Evolutionary conservation across 2,329 filamentous ascomycete genomes (phyloP).

Genomic region (Cadophora luteo-olivacea): DNA sequence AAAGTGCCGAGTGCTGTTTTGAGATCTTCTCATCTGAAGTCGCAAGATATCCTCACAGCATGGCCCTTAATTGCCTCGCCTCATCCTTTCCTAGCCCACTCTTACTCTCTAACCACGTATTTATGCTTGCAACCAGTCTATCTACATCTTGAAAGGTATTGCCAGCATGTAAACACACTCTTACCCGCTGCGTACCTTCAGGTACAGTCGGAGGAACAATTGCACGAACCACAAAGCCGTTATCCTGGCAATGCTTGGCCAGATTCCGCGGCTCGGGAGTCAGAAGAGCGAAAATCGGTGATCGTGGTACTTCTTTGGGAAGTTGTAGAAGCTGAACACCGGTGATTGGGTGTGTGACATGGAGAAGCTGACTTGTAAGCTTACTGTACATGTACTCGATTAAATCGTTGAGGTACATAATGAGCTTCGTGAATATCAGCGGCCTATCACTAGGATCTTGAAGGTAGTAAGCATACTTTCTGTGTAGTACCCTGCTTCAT

Average conservation of each 20-base stretch:
- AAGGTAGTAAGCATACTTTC: conserved; percentile 43
- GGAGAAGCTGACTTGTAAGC: conserved; percentile 48
- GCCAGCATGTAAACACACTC: conserved; percentile 71
- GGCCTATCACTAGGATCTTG: background rate
- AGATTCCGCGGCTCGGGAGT: conserved; percentile 63
- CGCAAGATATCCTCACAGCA: conserved; percentile 19
- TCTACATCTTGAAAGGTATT: conserved; percentile 66
- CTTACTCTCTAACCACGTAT: conserved; percentile 34
- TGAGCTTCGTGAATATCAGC: conserved; percentile 40
- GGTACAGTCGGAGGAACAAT: conserved; percentile 75
- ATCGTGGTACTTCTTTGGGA: conserved; percentile 51
- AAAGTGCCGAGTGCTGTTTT: too few relatives aligned
- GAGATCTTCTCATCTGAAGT: too few relatives aligned
- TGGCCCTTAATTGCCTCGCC: conserved; percentile 18
- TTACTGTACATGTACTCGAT: conserved; percentile 53
- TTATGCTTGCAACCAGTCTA: conserved; percentile 47
- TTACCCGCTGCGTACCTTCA: conserved; percentile 64
- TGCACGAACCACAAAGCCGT: conserved; percentile 65
- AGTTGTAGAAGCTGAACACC: conserved; percentile 32
- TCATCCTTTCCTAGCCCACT: background rate
- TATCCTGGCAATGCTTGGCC: conserved; percentile 63
- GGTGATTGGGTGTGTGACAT: conserved; percentile 25
- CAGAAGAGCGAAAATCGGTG: conserved; percentile 70
- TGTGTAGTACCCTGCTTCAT: conserved; percentile 58
- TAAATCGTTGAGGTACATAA: conserved; percentile 52